These are phyloP conservation scores for Zygosaccharomyces pseudorouxii DNA, from an alignment of 805 yeast genomes.

Conservation along the genomic window DNA sequence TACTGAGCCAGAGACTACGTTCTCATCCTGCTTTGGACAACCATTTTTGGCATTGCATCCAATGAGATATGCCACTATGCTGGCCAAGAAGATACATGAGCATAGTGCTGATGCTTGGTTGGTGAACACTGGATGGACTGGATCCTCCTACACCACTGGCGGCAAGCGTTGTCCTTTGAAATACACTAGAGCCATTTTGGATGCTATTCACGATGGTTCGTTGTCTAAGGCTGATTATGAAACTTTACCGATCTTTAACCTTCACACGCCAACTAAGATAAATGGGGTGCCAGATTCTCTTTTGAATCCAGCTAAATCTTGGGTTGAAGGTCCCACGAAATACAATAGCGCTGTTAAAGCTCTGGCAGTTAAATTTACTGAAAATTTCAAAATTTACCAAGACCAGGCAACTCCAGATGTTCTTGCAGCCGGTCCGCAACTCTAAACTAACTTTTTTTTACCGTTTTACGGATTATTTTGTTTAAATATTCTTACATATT, in stretches of 20 bases:
- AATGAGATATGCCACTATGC: conserved; percentile 94
- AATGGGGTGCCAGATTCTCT: conserved; percentile 74
- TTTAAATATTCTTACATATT: background rate
- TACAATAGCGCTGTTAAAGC: conserved; percentile 52
- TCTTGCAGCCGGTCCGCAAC: conserved; percentile 83
- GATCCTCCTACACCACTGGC: conserved; percentile 85
- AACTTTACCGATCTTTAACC: conserved; percentile 78
- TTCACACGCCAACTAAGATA: conserved; percentile 77
- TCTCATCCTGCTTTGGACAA: conserved; percentile 98
- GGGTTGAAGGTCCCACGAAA: conserved; percentile 58
- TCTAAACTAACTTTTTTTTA: background rate
- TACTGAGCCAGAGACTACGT: conserved; percentile 96
- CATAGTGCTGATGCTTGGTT: conserved; percentile 94
- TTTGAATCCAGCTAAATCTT: conserved; percentile 79
- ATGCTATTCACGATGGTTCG: conserved; percentile 89
- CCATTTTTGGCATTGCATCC: conserved; percentile 98
- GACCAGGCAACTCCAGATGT: conserved; percentile 82
- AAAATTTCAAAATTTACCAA: conserved; percentile 82
- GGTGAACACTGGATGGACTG: conserved; percentile 98
- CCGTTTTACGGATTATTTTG: background rate
- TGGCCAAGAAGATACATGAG: conserved; percentile 83
- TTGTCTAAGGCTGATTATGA: conserved; percentile 77
- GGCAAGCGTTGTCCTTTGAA: conserved; percentile 97
- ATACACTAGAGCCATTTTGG: conserved; percentile 94
- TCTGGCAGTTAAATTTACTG: conserved; percentile 73